Conservation (phyloP, 2,329 filamentous ascomycete genomes). For the Bisporella sp. region DNA sequence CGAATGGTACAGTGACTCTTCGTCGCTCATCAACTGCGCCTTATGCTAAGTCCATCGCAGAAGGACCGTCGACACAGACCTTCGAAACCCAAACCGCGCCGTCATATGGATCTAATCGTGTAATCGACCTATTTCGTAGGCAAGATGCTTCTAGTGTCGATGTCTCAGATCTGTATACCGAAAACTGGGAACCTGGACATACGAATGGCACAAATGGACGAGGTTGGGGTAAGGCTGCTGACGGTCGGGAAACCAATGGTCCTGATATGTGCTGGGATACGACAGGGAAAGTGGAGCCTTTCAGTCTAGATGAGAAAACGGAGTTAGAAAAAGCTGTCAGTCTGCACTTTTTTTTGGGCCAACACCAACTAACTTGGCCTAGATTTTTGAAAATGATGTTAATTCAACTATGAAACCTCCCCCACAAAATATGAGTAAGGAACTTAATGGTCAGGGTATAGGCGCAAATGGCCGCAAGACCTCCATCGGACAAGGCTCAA, state of each 20-base stretch:
- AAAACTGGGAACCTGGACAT: conserved; percentile 72
- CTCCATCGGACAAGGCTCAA: conserved; percentile 58
- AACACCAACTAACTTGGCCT: conserved; percentile 21
- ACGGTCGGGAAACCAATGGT: conserved; percentile 70
- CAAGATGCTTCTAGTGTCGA: conserved; percentile 44
- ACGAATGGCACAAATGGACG: conserved; percentile 53
- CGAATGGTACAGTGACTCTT: not conserved
- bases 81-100: no score
- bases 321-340: conserved; percentile 52
- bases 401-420: conserved; percentile 91
- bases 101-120: no score
- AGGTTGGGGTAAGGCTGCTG: conserved; percentile 72
- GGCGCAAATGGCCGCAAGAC: conserved; percentile 67
- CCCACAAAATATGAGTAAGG: conserved; percentile 55
- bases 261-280: conserved; percentile 91
- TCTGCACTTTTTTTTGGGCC: conserved; percentile 7
- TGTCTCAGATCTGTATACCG: conserved; percentile 61
- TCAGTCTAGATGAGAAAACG: conserved; percentile 66
- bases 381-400: conserved; percentile 80
- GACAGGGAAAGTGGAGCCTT: conserved; percentile 60
- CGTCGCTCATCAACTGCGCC: not conserved
- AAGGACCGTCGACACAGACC: not conserved
- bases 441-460: conserved; percentile 47
- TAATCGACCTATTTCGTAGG: not conserved
- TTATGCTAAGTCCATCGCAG: not conserved